Evolutionary conservation across 345 rosid genomes (phyloP), one percentile per base, ranked within the genome.

Genomic region (Sapria himalayana): DNA sequence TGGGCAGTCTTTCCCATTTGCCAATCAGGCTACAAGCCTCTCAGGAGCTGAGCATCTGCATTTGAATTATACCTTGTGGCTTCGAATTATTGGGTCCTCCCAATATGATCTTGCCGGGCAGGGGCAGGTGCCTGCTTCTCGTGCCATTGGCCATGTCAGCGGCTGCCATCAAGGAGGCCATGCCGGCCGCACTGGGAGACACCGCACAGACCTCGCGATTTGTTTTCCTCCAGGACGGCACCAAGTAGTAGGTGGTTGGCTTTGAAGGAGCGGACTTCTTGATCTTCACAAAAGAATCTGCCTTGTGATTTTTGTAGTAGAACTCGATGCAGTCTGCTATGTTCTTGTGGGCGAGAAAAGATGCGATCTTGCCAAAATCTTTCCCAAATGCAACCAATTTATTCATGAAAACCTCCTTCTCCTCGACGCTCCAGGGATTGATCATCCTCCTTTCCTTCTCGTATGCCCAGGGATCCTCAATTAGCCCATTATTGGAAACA

Each of bases 271-370:
- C 63, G 63, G 66, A 67, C 73, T 73, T 86, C 77, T 75, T 81
- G 25, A 72, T 70, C 56, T 66, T 81, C 72, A 70, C 71, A 64
- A 91, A 84, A 60, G 64, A 55, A 60, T 76, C 99, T 49, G 95
- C 77, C 51, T 91, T 91, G 67, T 80, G 99, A 54, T 91, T 91
- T 55, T 84, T 91, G 71, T 84, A 91, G 63, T 91, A 91, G 59
- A 84, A 91, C 54, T 84, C 79, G 23, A 91, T 75, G 55, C 99
- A 91, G 57, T 80, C 95, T 14, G 99, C 95, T 57, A 85, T 82
- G 33, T 78, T 79, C 67, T 84, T 91, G 52, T 80, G 77, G 40
- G 74, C 73, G 41, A 91, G 79, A 63, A 57, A 82, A 17, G 93
- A 64, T 57, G 95, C 81, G 53, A 91, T 77, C 64, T 66, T 79